Percentiles rank a stretch among this genome's conserved stretches.
Evolutionary conservation across 2,329 filamentous ascomycete species (phyloP).

Genomic region (Xylariales sp.): DNA sequence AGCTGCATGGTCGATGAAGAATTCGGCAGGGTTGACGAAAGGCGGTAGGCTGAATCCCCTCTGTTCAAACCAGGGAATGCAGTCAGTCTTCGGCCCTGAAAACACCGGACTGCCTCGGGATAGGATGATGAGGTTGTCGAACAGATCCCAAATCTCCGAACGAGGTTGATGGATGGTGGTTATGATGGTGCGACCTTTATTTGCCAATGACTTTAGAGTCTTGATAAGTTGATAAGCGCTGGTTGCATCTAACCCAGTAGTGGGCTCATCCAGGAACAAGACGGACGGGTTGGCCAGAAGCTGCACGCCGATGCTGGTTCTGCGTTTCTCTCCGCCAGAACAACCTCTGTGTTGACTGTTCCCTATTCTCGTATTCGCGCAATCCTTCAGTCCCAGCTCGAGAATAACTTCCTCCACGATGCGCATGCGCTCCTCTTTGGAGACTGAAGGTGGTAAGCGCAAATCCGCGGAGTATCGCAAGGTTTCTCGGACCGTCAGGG

Average conservation of each 20-base stretch:
- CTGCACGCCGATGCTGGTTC: constrained; percentile 74
- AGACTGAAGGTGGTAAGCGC: constrained; percentile 60
- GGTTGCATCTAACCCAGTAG: constrained; percentile 72
- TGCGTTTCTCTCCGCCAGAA: constrained; percentile 73
- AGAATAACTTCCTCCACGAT: constrained; percentile 75
- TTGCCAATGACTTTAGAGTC: constrained; percentile 64
- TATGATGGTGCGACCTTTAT: constrained; percentile 66
- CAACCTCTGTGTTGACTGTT: constrained; percentile 69
- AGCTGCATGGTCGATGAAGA: constrained; percentile 69
- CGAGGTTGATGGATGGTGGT: constrained; percentile 74
- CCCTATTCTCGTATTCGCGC: constrained; percentile 70
- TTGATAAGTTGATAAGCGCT: constrained; percentile 70
- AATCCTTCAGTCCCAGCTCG: constrained; percentile 72
- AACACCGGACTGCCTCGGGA: constrained; percentile 66
- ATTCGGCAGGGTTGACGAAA: constrained; percentile 76
- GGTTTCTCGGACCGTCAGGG: constrained; percentile 72
- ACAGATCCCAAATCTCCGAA: constrained; percentile 75
- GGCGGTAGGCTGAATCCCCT: constrained; percentile 59
- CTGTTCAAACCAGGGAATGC: constrained; percentile 59
- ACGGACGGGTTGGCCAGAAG: constrained; percentile 75
- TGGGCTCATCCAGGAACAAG: constrained; percentile 75
- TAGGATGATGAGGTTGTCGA: constrained; percentile 67
- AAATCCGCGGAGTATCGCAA: constrained; percentile 69
- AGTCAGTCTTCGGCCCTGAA: constrained; percentile 54
- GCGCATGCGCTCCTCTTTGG: constrained; percentile 49